A percentile compares a stretch with the other conserved stretches of the same genome.
Evolutionary conservation across 2,329 filamentous ascomycete species (phyloP).

Genomic region (Exophiala alcalophila): DNA sequence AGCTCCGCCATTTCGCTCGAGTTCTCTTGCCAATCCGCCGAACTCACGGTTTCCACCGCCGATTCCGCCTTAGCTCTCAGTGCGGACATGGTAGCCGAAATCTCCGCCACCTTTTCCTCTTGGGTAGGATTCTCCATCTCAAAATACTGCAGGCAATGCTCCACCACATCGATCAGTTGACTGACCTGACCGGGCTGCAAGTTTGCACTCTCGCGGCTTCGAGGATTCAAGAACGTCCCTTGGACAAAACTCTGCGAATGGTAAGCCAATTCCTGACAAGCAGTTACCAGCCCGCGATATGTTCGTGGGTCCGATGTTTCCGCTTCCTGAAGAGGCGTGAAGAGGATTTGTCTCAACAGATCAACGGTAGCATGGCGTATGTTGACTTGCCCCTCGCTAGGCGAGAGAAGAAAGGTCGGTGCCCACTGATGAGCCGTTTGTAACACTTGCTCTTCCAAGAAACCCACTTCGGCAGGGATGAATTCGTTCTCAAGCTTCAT

Average conservation of each 20-base stretch:
- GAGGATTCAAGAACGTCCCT: conserved; percentile 19
- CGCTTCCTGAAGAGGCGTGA: conserved; percentile 35
- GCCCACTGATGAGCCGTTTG: conserved; percentile 49
- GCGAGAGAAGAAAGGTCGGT: conserved; percentile 52
- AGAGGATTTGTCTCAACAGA: conserved; percentile 43
- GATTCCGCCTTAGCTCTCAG: conserved; percentile 22
- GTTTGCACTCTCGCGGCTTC: conserved; percentile 10
- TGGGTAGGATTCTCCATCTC: conserved; percentile 18
- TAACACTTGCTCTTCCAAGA: conserved; percentile 37
- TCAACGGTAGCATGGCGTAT: conserved; percentile 48
- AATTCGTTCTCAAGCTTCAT: conserved; percentile 41
- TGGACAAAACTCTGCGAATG: conserved; percentile 14
- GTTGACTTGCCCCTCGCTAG: conserved; percentile 38
- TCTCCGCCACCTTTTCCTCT: conserved; percentile 19
- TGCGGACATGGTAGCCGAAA: conserved; percentile 13
- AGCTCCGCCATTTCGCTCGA: conserved; percentile 28
- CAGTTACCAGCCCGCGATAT: conserved; percentile 8
- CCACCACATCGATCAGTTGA: conserved; percentile 25
- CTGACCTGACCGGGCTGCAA: conserved; percentile 25
- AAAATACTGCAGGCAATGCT: conserved; percentile 23
- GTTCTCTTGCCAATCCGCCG: conserved; percentile 26
- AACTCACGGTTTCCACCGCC: conserved; percentile 24
- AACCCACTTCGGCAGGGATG: conserved; percentile 31
- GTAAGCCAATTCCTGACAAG: conserved; percentile 20
- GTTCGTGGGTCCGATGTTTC: conserved; percentile 30